Evolutionary conservation across 2,329 filamentous ascomycete species (phyloP), one percentile per base, ranked within the genome.

Genomic region (Dichotomopilus funicola): DNA sequence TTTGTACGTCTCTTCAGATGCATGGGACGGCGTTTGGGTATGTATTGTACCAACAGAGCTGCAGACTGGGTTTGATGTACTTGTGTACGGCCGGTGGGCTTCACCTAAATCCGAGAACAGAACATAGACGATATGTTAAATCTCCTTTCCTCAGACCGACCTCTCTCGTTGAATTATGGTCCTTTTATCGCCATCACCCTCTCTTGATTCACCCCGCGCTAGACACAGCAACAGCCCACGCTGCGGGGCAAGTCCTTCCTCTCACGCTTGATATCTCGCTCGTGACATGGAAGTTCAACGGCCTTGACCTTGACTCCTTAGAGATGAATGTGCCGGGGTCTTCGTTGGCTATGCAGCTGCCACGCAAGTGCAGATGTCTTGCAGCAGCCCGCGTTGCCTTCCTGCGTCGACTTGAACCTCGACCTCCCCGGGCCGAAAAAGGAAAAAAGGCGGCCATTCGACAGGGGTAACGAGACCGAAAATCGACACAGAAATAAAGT

Each of bases 21-120:
- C 54, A 64, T 63, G 57, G 58, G 51, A 27, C 49, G 64, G 65
- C 63, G 65, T 66, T 67, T 60, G 53, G 57, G 42, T 11, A 49
- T 35, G 19, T 27, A 27, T 27, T 27, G 19, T 27, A 27, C 19
- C 19, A 27, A 27, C 52, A 45, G 56, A 13, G 43, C 31, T 45
- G 35, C 40, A 40, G 53, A 47, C 31, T 51, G 56, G 50, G n/a
- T 49, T 56, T 49, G 19, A 27, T 3, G 19, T 27, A 27, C 19
- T 27, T 3, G 19, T 27, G 19, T 27, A 27, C 19, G 3, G 19
- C 3, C 19, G 19, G 19, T 27, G 19, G 19, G 3, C 2, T 2
- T 27, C 19, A 2, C 19, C 19, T 27, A 27, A 3, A 27, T 27
- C 3, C 19, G 19, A 27, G 19, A 27, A 27, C 37, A 40, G 37